Conservation (phyloP, 202 grass and related monocot genomes). For the Dendrocalamus latiflorus region DNA sequence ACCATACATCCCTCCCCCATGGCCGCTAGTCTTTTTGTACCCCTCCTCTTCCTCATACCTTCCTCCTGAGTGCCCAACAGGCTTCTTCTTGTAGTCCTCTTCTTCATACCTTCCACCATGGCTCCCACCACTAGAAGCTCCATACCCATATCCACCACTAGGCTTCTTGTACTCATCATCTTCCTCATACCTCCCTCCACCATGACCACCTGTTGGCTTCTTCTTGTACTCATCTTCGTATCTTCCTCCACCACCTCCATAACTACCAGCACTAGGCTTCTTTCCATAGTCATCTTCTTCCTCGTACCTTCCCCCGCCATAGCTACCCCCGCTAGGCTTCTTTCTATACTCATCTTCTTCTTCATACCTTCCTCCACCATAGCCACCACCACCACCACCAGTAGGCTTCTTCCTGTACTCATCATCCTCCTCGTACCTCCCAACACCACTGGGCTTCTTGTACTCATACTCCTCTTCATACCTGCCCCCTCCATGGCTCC, state of each 20-base stretch:
- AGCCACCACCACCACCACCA: not conserved
- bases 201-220: conserved; percentile 24
- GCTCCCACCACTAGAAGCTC: conserved; percentile 24
- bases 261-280: conserved; percentile 27
- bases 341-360: conserved; percentile 7
- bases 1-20: conserved; percentile 32
- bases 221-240: conserved; percentile 46
- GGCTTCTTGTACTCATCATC: conserved; percentile 39
- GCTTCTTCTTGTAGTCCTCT: conserved; percentile 44
- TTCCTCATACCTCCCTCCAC: conserved; percentile 40
- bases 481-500: conserved; percentile 14
- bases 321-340: conserved; percentile 1
- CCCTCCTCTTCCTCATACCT: conserved; percentile 39
- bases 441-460: conserved; percentile 26
- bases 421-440: not conserved
- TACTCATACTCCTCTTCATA: conserved; percentile 38
- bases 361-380: conserved; percentile 28
- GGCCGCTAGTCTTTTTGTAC: conserved; percentile 42
- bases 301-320: conserved; percentile 36
- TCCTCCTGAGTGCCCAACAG: conserved; percentile 14
- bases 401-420: conserved; percentile 19
- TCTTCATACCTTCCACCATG: conserved; percentile 46
- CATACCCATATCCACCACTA: conserved; percentile 32
- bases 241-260: conserved; percentile 28
- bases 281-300: conserved; percentile 30